phyloP scores from a whole-genome alignment of 345 rosid species.

The Draba incana region DNA sequence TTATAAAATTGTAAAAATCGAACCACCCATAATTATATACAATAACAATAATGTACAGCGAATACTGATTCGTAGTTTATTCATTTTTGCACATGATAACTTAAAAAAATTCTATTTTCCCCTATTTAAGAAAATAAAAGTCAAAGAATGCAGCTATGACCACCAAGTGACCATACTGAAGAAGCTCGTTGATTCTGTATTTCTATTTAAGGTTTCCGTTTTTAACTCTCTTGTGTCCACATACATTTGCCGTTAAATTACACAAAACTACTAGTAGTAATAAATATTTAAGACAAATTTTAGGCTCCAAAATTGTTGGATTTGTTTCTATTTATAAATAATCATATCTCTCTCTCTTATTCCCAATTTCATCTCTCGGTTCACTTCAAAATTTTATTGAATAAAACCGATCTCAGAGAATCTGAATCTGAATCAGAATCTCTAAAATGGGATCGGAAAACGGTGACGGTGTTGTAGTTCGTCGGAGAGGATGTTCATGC shows the following conservation, averaged over 20 bases:
- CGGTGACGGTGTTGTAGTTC: conserved; percentile 47
- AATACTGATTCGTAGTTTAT: no score
- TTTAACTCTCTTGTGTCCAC: neutral
- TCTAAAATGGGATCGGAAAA: conserved; percentile 30
- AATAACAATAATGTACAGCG: no score
- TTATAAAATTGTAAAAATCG: no score
- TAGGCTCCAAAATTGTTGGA: neutral
- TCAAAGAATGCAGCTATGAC: conserved; percentile 18
- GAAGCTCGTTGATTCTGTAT: neutral
- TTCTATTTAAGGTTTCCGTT: neutral
- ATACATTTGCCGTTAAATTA: neutral
- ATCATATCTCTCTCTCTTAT: neutral
- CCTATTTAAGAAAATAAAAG: neutral
- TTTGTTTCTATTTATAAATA: no score
- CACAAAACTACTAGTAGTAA: neutral
- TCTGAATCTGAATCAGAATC: conserved; percentile 32
- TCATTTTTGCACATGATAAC: neutral
- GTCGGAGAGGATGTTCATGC: conserved; percentile 75
- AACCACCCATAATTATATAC: no score
- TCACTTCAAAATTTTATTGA: neutral
- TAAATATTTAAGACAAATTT: conserved; percentile 13
- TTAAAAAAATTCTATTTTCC: no score
- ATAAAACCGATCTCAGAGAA: conserved; percentile 20
- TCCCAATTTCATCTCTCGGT: conserved; percentile 3
- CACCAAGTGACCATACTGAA: conserved; percentile 9